phyloP scores from a whole-genome alignment of 2,329 filamentous ascomycete species.

The Colletotrichum sp. region DNA sequence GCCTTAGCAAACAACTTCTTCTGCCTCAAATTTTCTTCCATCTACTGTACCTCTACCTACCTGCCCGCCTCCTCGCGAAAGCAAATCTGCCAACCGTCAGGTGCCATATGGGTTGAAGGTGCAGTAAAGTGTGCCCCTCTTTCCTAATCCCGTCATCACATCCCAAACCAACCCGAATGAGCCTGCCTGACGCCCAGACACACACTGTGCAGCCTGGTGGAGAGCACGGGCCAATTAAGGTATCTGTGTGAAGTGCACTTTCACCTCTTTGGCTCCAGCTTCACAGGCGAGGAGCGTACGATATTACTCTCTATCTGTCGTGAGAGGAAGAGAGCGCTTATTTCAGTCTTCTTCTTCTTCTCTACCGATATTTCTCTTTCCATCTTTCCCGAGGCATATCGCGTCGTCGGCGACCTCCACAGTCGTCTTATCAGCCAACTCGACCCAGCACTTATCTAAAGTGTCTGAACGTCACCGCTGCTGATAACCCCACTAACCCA shows the following conservation, averaged over 20 bases:
- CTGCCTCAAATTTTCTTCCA: background rate
- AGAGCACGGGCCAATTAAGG: background rate
- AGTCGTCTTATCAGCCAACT: background rate
- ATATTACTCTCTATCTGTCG: background rate
- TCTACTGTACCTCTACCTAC: background rate
- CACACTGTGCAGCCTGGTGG: constrained; percentile 15
- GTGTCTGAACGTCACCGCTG: background rate
- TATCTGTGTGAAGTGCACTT: background rate
- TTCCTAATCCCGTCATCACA: constrained; percentile 18
- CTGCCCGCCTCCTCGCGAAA: background rate
- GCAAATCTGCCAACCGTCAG: background rate
- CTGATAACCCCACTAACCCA: constrained; percentile 10
- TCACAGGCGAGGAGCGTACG: background rate
- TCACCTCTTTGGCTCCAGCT: background rate
- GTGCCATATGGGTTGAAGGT: background rate
- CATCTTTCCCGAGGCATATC: background rate
- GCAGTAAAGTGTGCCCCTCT: constrained; percentile 7
- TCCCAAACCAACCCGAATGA: background rate
- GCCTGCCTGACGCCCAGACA: constrained; percentile 14
- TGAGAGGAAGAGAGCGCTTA: background rate
- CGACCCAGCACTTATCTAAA: background rate
- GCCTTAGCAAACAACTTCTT: background rate
- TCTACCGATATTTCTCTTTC: background rate
- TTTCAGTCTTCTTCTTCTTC: background rate
- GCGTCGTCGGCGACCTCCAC: background rate